Evolutionary conservation across 768 basidiomycete genomes (phyloP), one percentile per base, ranked within the genome.

Genomic region (Krasilnikovozyma curviuscula): DNA sequence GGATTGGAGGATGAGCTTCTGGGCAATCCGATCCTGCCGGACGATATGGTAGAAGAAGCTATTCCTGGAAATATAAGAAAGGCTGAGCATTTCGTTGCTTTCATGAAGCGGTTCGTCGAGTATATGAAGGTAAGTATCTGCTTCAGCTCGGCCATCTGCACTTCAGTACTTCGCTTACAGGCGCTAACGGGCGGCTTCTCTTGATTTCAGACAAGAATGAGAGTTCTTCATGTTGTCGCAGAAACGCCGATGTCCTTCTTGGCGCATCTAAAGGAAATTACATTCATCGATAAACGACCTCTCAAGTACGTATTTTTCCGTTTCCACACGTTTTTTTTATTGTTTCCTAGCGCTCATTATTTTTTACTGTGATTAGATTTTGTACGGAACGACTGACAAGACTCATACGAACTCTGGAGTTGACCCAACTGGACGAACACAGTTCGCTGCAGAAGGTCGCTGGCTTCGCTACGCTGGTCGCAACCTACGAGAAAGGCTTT

Each of bases 401-500:
- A 1, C 71, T 98, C 25, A 83, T 97, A 38, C 76, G 86, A 24
- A 97, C 93, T 5, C 67, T 98, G 41, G 84, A 95, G 57, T 66
- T 98, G 16, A 83, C 67, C 52, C 76, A 84, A 37, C 63, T 98
- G 42, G 93, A 98, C 66, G 93, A 98, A 66, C 79, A 83, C 64
- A 73, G 81, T 7, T 71, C 88, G 13, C 68, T 98, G 50, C 89
- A 97, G 60, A 97, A 97, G 65, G 83, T 98, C 3, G 93, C 93
- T 2, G 74, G 73, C 49, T 98, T 97, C 60, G 93, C 93, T 2
- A 98, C 93, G 0, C 71, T 98, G 19, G 91, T 97, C 13, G 79
- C 93, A 24, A 97, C 93, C 4, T 98, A 98, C 60, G 93, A 97
- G 64, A 95, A 86, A 70, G 91, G 93, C 4, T 98, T 98, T 65